These are phyloP conservation scores for Zostera marina DNA, from an alignment of 116 monocot species.

Conservation along the genomic window DNA sequence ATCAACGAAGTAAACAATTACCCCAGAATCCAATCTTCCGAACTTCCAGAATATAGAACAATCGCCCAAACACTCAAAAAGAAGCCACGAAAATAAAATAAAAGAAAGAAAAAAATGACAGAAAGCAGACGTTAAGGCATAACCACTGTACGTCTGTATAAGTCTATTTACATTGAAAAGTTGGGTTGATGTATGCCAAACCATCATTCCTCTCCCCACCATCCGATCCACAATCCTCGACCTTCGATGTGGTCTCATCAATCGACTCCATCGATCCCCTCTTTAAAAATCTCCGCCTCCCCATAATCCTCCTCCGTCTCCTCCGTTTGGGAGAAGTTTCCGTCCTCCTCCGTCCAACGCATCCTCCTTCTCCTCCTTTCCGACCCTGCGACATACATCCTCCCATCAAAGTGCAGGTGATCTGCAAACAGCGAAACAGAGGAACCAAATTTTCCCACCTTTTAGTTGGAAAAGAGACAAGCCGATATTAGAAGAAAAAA, in stretches of 20 bases:
- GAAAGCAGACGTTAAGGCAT: no score
- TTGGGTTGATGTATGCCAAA: conserved; percentile 6
- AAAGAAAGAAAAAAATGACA: no score
- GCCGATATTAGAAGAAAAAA: no score
- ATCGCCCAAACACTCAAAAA: no score
- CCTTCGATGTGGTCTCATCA: conserved; percentile 3
- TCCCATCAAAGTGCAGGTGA: conserved; percentile 8
- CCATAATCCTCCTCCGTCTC: conserved; percentile 6
- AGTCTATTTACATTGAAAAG: background rate
- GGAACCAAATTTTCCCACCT: no score
- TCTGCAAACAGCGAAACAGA: no score
- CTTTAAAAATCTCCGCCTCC: conserved; percentile 12
- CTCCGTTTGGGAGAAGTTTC: conserved; percentile 6
- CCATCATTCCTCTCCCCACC: background rate
- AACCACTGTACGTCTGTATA: no score
- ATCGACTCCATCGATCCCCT: conserved; percentile 13
- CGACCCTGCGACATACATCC: conserved; percentile 10
- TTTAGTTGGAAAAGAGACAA: no score
- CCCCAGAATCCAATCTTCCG: no score
- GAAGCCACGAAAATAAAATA: no score
- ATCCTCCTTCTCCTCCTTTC: conserved; percentile 19
- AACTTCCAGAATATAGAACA: no score
- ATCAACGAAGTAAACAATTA: no score
- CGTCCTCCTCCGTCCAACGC: conserved; percentile 23
- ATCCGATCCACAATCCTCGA: background rate